phyloP scores from a whole-genome alignment of 805 yeast genomes.

The Vanderwaltozyma tropicalis region DNA sequence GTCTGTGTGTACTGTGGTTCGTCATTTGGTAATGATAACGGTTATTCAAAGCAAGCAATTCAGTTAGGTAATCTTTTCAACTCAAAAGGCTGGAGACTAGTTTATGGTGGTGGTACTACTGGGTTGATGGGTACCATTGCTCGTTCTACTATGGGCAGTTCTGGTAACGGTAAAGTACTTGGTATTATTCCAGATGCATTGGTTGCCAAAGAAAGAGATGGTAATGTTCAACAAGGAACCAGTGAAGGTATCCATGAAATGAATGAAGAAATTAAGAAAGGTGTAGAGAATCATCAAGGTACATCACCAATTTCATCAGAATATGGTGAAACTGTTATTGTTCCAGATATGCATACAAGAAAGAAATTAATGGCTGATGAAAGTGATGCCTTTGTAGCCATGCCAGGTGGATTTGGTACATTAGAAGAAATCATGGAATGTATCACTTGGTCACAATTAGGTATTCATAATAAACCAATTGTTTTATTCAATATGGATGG shows the following conservation, averaged over 20 bases:
- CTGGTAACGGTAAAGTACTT: slow-evolving; percentile 51
- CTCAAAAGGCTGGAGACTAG: slow-evolving; percentile 54
- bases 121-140: slow-evolving; percentile 78
- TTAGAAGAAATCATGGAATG: slow-evolving; percentile 84
- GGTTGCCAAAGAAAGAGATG: slow-evolving; percentile 53
- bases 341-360: slow-evolving; percentile 82
- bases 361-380: slow-evolving; percentile 79
- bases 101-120: slow-evolving; percentile 85
- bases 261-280: slow-evolving; percentile 39
- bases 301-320: slow-evolving; percentile 43
- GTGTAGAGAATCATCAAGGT: slow-evolving; percentile 56
- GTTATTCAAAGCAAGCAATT: slow-evolving; percentile 44
- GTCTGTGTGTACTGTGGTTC: slow-evolving; percentile 87
- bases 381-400: slow-evolving; percentile 77
- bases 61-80: slow-evolving; percentile 53
- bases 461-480: slow-evolving; percentile 75
- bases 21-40: slow-evolving; percentile 49
- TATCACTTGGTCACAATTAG: slow-evolving; percentile 83
- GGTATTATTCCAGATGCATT: slow-evolving; percentile 84
- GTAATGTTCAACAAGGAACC: background rate
- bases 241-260: slow-evolving; percentile 24
- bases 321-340: slow-evolving; percentile 73
- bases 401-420: slow-evolving; percentile 91
- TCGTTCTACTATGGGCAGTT: slow-evolving; percentile 41
- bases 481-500: slow-evolving; percentile 71